Percentiles rank a stretch among this genome's conserved stretches.
Evolutionary conservation across 208 protist species (phyloP).

Genomic region (Wallacemonas sp.): DNA sequence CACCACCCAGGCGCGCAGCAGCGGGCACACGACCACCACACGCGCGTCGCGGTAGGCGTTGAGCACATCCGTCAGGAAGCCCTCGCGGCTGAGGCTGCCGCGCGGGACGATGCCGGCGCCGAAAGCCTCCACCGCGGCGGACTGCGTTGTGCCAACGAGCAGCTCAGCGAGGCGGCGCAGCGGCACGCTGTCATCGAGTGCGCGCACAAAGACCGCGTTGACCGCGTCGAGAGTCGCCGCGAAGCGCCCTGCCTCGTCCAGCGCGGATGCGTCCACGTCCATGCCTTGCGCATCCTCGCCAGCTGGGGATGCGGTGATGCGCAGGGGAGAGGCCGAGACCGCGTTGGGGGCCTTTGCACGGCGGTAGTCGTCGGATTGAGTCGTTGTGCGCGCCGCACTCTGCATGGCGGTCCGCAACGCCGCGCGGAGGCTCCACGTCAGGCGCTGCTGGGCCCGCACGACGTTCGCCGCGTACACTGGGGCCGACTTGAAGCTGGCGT

Average conservation of each 20-base stretch:
- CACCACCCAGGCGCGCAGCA: slow-evolving; percentile 64
- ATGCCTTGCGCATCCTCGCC: too few relatives aligned
- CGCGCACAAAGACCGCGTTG: slow-evolving; percentile 55
- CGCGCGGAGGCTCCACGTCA: slow-evolving; percentile 42
- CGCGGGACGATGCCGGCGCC: slow-evolving; percentile 26
- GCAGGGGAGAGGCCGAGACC: background rate
- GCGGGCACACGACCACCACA: slow-evolving; percentile 60
- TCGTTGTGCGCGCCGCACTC: slow-evolving; percentile 10
- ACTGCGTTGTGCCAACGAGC: slow-evolving; percentile 38
- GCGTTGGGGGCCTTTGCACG: background rate
- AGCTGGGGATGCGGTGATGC: too few relatives aligned
- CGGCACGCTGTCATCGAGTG: slow-evolving; percentile 39
- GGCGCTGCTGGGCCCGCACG: slow-evolving; percentile 57
- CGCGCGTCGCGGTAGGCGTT: slow-evolving; percentile 65
- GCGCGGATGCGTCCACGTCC: too few relatives aligned
- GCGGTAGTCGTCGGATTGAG: background rate
- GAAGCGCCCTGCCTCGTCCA: slow-evolving; percentile 32
- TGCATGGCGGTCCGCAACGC: slow-evolving; percentile 42
- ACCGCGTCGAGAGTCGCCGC: slow-evolving; percentile 37
- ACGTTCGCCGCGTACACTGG: slow-evolving; percentile 68
- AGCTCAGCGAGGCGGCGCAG: slow-evolving; percentile 80
- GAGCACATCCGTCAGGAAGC: slow-evolving; percentile 51
- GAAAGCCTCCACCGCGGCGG: slow-evolving; percentile 35
- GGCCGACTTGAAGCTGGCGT: slow-evolving; percentile 77
- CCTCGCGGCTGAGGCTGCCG: slow-evolving; percentile 33